phyloP scores from a whole-genome alignment of 2,329 filamentous ascomycete species.

The Xylariaceae sp. region DNA sequence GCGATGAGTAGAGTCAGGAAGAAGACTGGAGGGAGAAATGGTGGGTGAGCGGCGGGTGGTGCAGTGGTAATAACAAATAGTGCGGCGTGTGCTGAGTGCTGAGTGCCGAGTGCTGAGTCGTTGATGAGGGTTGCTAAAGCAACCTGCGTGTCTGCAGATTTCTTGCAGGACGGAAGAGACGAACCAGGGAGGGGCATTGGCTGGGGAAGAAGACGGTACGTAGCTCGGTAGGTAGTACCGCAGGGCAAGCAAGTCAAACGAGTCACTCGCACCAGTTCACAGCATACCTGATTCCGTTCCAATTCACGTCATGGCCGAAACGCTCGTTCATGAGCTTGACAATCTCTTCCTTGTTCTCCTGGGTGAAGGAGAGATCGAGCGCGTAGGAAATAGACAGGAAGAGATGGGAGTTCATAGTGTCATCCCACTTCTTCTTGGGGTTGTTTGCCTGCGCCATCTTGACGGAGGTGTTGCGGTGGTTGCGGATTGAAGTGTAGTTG shows the following conservation, averaged over 20 bases:
- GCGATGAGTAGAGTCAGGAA: background rate
- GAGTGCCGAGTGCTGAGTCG: background rate
- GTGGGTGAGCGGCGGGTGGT: background rate
- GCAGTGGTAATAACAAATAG: background rate
- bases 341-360: slow-evolving; percentile 23
- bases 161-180: background rate
- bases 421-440: slow-evolving; percentile 21
- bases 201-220: background rate
- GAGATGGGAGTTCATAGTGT: slow-evolving; percentile 20
- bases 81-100: background rate
- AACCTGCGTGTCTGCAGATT: background rate
- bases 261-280: background rate
- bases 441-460: slow-evolving; percentile 9
- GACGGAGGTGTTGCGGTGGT: background rate
- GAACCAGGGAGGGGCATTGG: background rate
- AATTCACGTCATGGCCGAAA: slow-evolving; percentile 24
- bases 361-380: slow-evolving; percentile 14
- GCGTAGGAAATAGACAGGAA: slow-evolving; percentile 23
- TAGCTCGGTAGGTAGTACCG: no score
- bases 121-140: background rate
- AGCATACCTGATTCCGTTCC: slow-evolving; percentile 37
- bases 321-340: slow-evolving; percentile 21
- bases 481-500: background rate
- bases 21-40: background rate
- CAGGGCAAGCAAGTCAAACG: slow-evolving; percentile 2